Evolutionary conservation across 768 basidiomycete genomes (phyloP).

Genomic region (Mycena galericulata): DNA sequence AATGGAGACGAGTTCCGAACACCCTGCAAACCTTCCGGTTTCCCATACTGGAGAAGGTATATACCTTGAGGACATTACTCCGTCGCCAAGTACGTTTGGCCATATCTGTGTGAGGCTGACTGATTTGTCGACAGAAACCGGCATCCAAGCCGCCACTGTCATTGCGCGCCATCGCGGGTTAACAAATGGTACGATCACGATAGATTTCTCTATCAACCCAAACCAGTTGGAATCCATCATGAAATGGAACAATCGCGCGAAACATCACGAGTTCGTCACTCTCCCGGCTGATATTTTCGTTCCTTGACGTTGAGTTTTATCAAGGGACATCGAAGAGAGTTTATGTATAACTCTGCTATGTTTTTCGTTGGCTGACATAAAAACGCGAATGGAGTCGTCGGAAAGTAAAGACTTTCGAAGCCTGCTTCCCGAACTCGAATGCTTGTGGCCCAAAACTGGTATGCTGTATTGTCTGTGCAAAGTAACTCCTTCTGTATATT

Average conservation of each 20-base stretch:
- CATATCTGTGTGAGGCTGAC: constrained; percentile 25
- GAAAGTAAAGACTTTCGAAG: constrained; percentile 35
- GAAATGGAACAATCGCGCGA: constrained; percentile 53
- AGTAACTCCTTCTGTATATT: not conserved
- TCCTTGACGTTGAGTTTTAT: not conserved
- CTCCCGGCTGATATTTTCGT: not conserved
- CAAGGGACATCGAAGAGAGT: constrained; percentile 49
- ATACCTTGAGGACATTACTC: not conserved
- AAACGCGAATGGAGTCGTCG: constrained; percentile 19
- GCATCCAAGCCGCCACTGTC: constrained; percentile 20
- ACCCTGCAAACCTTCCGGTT: not conserved
- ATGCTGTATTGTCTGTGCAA: not conserved
- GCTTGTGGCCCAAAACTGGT: constrained; percentile 58
- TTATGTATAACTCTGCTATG: constrained; percentile 61
- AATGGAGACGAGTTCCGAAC: not conserved
- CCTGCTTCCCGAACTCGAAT: constrained; percentile 43
- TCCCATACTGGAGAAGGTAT: not conserved
- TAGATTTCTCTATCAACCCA: constrained; percentile 41
- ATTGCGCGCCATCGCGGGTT: constrained; percentile 43
- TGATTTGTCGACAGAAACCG: constrained; percentile 14
- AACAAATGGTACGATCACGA: constrained; percentile 32
- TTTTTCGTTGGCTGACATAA: constrained; percentile 39
- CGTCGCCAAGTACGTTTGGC: constrained; percentile 16
- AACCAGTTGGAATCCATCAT: constrained; percentile 32
- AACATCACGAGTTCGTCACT: constrained; percentile 49